phyloP scores from a whole-genome alignment of 345 rosid species.

The Moringa oleifera region DNA sequence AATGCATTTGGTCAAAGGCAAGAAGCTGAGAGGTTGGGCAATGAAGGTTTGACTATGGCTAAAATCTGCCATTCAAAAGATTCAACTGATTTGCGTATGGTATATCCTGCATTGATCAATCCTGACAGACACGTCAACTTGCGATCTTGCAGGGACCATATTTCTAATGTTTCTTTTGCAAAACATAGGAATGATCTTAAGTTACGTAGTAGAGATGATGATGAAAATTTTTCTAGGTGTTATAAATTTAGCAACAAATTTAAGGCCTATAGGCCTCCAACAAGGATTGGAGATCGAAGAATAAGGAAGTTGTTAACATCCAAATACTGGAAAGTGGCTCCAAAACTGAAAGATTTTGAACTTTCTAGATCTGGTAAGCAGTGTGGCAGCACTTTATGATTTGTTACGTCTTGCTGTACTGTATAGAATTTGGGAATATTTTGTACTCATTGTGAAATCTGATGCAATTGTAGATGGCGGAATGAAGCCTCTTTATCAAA shows the following conservation, averaged over 20 bases:
- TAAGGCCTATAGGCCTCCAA: conserved; percentile 56
- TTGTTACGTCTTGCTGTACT: not conserved
- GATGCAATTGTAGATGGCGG: conserved; percentile 41
- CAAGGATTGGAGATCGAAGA: conserved; percentile 49
- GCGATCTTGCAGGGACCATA: conserved; percentile 21
- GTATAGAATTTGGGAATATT: not conserved
- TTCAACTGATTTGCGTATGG: conserved; percentile 24
- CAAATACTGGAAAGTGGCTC: conserved; percentile 63
- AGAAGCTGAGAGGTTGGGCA: conserved; percentile 23
- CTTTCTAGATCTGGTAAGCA: conserved; percentile 55
- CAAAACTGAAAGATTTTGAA: conserved; percentile 53
- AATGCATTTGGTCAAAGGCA: conserved; percentile 23
- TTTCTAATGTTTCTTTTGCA: conserved; percentile 37
- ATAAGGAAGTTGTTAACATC: conserved; percentile 54
- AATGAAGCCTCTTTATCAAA: conserved; percentile 43
- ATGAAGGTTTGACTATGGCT: conserved; percentile 27
- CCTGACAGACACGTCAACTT: conserved; percentile 33
- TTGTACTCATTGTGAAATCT: conserved; percentile 4
- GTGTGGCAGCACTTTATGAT: conserved; percentile 4
- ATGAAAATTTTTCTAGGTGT: conserved; percentile 55
- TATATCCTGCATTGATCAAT: conserved; percentile 30
- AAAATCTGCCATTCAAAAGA: conserved; percentile 29
- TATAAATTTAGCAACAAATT: conserved; percentile 41
- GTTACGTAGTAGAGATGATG: conserved; percentile 71
- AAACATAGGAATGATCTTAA: conserved; percentile 43